These are phyloP conservation scores for Nitzschia sp. DNA, from an alignment of 108 stramenopile genomes.

Conservation along the genomic window DNA sequence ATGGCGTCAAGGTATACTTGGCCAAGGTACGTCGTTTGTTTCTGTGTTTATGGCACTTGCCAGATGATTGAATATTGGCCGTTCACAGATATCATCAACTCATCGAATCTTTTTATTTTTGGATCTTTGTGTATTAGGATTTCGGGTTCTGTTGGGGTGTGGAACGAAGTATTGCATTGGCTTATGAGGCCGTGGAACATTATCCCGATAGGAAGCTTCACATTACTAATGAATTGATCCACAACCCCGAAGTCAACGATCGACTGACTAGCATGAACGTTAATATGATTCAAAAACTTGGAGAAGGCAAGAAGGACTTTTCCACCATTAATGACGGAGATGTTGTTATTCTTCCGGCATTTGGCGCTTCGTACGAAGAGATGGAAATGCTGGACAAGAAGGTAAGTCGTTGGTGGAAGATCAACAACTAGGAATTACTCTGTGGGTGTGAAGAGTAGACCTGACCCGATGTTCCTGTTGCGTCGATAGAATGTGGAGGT, in stretches of 20 bases:
- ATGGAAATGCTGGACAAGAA: slow-evolving; percentile 81
- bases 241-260: slow-evolving; percentile 97
- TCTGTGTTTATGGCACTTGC: not conserved
- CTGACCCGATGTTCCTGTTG: not conserved
- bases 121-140: slow-evolving; percentile 34
- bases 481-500: slow-evolving; percentile 85
- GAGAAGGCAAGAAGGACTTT: slow-evolving; percentile 80
- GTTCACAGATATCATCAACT: not conserved
- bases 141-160: slow-evolving; percentile 94
- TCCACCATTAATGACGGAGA: slow-evolving; percentile 79
- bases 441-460: not conserved
- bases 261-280: slow-evolving; percentile 87
- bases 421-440: not conserved
- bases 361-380: slow-evolving; percentile 94
- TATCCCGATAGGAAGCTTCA: slow-evolving; percentile 87
- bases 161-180: slow-evolving; percentile 91
- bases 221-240: slow-evolving; percentile 97
- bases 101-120: not conserved
- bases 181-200: slow-evolving; percentile 90
- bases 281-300: slow-evolving; percentile 85
- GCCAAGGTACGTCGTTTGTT: slow-evolving; percentile 46
- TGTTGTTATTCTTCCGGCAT: slow-evolving; percentile 96
- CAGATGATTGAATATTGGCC: not conserved
- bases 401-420: slow-evolving; percentile 12
- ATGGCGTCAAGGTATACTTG: slow-evolving; percentile 80